A percentile compares a stretch with the other conserved stretches of the same genome.
These are phyloP conservation scores for Arthroderma uncinatum DNA, from an alignment of 2,329 filamentous ascomycete genomes.

Conservation along the genomic window DNA sequence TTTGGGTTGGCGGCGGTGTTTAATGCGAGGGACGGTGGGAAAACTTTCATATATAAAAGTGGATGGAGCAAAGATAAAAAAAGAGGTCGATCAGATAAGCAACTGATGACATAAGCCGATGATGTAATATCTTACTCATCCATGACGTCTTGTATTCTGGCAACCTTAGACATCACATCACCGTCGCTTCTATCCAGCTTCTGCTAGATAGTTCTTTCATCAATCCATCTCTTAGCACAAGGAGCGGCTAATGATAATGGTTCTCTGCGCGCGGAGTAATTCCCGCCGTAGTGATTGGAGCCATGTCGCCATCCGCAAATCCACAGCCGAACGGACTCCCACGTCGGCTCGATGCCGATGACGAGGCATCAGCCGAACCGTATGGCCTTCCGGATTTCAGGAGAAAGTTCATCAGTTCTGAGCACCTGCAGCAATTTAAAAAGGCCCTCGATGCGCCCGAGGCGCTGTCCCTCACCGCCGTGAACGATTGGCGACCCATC, in stretches of 20 bases:
- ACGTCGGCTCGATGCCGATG: neutral
- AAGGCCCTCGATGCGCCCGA: conserved; percentile 74
- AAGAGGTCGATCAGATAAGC: neutral
- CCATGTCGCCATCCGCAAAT: neutral
- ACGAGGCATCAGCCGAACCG: conserved; percentile 32
- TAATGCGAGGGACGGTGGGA: neutral
- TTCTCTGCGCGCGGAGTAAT: neutral
- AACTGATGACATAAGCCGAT: neutral
- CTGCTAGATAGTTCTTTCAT: too few species aligned
- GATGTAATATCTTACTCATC: neutral
- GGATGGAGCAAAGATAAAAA: neutral
- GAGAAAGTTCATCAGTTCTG: conserved; percentile 61
- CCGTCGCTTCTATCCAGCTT: too few species aligned
- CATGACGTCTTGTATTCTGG: neutral
- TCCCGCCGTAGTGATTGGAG: neutral
- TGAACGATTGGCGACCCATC: conserved; percentile 92
- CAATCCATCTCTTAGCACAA: neutral
- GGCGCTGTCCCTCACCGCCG: conserved; percentile 64
- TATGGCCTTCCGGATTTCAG: conserved; percentile 71
- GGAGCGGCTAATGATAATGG: neutral
- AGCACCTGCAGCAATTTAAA: conserved; percentile 67
- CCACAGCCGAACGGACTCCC: neutral
- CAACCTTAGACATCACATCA: neutral
- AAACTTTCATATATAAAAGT: neutral
- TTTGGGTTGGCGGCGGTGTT: neutral